These are phyloP conservation scores for Colletotrichum karsti DNA, from an alignment of 2,329 filamentous ascomycete species.

Conservation along the genomic window DNA sequence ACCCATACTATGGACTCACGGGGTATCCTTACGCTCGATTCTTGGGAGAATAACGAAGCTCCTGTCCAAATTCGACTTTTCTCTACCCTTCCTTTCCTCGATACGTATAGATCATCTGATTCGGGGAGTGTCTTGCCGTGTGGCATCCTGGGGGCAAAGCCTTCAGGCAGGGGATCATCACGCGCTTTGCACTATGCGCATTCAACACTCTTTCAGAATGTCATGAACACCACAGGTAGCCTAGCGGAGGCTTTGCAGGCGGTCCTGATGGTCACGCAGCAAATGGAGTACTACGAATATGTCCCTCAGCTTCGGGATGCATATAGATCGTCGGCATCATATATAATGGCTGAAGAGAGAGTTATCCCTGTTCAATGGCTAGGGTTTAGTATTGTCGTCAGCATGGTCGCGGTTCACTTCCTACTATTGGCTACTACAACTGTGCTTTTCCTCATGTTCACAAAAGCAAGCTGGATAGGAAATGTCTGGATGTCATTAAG, in stretches of 20 bases:
- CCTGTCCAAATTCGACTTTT: too few species aligned
- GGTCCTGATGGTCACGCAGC: neutral
- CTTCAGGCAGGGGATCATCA: neutral
- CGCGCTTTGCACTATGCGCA: neutral
- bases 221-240: fast-evolving
- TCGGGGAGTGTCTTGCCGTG: neutral
- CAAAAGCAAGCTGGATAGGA: neutral
- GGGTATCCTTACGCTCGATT: neutral
- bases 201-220: neutral
- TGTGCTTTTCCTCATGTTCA: neutral
- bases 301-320: fast-evolving
- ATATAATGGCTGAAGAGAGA: neutral
- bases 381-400: fast-evolving
- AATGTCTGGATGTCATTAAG: neutral
- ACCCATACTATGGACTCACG: neutral
- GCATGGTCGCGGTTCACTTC: neutral
- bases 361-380: fast-evolving
- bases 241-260: neutral
- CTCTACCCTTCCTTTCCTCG: too few species aligned
- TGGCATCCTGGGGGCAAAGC: neutral
- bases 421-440: neutral
- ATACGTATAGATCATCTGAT: too few species aligned
- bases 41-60: neutral
- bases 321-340: neutral
- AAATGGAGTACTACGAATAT: neutral